Percentiles rank a stretch among this genome's conserved stretches.
Evolutionary conservation across 176 grass and related monocot species (phyloP).

Genomic region (Ananas comosus): DNA sequence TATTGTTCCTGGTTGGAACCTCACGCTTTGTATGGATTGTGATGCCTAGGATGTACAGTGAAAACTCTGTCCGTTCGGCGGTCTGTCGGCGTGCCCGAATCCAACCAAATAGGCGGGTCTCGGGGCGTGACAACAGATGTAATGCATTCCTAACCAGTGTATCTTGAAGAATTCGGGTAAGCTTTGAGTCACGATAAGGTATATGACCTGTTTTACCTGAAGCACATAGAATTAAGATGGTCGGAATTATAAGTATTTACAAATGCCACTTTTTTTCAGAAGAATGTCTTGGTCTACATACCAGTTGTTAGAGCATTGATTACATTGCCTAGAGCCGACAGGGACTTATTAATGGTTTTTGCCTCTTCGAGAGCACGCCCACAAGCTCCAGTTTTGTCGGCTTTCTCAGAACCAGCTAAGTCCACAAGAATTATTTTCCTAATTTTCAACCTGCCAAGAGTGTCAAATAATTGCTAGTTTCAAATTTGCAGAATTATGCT

Average conservation of each 20-base stretch:
- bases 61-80: too few relatives aligned
- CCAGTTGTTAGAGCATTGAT: constrained; percentile 82
- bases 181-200: constrained; percentile 77
- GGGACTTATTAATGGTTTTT: constrained; percentile 87
- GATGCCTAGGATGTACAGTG: too few relatives aligned
- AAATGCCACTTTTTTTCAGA: not conserved
- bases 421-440: constrained; percentile 91
- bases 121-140: too few relatives aligned
- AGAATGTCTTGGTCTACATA: constrained; percentile 19
- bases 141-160: constrained; percentile 52
- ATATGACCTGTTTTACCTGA: constrained; percentile 81
- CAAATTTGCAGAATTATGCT: not conserved
- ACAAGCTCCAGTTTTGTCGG: constrained; percentile 76
- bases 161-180: constrained; percentile 96
- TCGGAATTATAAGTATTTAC: not conserved
- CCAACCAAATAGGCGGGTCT: too few relatives aligned
- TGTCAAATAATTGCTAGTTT: not conserved
- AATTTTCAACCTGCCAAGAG: constrained; percentile 31
- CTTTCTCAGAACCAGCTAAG: constrained; percentile 87
- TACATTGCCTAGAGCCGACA: constrained; percentile 83
- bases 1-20: too few relatives aligned
- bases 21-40: too few relatives aligned
- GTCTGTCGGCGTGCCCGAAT: too few relatives aligned
- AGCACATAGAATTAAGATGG: not conserved
- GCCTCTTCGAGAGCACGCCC: constrained; percentile 83